Conservation (phyloP, 2,329 filamentous ascomycete species). For the Epichloe gansuensis region DNA sequence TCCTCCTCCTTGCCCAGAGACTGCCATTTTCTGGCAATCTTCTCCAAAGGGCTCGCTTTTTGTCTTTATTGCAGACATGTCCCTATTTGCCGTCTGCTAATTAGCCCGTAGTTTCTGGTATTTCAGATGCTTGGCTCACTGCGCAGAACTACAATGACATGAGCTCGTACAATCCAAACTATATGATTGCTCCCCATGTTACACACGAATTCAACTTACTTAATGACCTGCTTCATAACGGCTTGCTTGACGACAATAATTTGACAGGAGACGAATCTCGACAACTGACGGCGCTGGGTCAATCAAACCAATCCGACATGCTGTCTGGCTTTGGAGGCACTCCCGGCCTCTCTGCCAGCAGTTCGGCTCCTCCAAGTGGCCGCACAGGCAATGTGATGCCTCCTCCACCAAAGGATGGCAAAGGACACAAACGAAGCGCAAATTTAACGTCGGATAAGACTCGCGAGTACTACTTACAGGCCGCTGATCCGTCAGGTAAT, state of each 20-base stretch:
- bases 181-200: slow-evolving; percentile 86
- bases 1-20: not conserved
- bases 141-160: slow-evolving; percentile 84
- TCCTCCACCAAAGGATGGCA: slow-evolving; percentile 31
- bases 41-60: not conserved
- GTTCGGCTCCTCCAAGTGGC: slow-evolving; percentile 11
- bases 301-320: slow-evolving; percentile 32
- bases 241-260: slow-evolving; percentile 71
- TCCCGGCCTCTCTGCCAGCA: slow-evolving; percentile 14
- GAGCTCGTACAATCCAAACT: slow-evolving; percentile 85
- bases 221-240: slow-evolving; percentile 91
- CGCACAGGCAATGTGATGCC: slow-evolving; percentile 29
- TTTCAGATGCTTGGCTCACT: slow-evolving; percentile 69
- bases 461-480: slow-evolving; percentile 91
- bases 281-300: slow-evolving; percentile 31
- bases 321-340: slow-evolving; percentile 36
- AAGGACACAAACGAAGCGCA: slow-evolving; percentile 47
- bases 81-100: slow-evolving; percentile 5
- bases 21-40: not conserved
- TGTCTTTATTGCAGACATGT: not conserved
- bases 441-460: slow-evolving; percentile 62
- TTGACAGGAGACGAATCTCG: slow-evolving; percentile 52
- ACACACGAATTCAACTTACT: slow-evolving; percentile 94
- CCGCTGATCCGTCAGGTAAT: slow-evolving; percentile 80
- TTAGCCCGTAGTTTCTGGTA: slow-evolving; percentile 50